Evolutionary conservation across 257 asterid genomes (phyloP).

Genomic region (Phtheirospermum japonicum): DNA sequence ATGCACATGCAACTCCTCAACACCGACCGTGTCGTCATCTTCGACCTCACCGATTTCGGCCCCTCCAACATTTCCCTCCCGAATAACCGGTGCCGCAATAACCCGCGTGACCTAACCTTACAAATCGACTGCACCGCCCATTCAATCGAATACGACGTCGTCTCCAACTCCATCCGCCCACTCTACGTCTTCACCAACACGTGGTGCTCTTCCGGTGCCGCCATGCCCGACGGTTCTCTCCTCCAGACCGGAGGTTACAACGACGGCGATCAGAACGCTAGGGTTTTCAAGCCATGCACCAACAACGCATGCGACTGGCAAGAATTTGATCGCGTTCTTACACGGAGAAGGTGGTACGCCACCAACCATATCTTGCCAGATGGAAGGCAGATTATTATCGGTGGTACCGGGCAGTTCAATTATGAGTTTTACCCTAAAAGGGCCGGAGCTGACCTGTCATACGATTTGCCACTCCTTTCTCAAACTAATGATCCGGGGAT

Average conservation of each 20-base stretch:
- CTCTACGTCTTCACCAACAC: constrained; percentile 47
- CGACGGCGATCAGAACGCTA: constrained; percentile 42
- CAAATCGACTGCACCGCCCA: too few species aligned
- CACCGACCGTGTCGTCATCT: too few species aligned
- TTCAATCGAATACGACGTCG: constrained; percentile 51
- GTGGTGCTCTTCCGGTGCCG: constrained; percentile 67
- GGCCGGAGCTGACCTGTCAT: neutral
- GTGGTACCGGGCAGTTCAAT: constrained; percentile 42
- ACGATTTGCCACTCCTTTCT: constrained; percentile 32
- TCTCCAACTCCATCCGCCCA: constrained; percentile 44
- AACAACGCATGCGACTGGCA: constrained; percentile 45
- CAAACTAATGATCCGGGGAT: constrained; percentile 32
- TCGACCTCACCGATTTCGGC: too few species aligned
- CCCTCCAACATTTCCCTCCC: too few species aligned
- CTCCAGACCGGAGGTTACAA: constrained; percentile 55
- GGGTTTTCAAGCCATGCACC: constrained; percentile 33
- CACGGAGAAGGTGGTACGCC: constrained; percentile 43
- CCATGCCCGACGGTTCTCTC: constrained; percentile 41
- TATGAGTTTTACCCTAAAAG: constrained; percentile 44
- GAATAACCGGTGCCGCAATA: too few species aligned
- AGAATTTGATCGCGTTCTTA: constrained; percentile 32
- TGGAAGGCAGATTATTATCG: constrained; percentile 37
- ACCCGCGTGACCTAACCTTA: too few species aligned
- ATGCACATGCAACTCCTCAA: too few species aligned
- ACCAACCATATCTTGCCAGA: constrained; percentile 44